phyloP scores from a whole-genome alignment of 2,329 filamentous ascomycete species.

The Fusarium redolens region DNA sequence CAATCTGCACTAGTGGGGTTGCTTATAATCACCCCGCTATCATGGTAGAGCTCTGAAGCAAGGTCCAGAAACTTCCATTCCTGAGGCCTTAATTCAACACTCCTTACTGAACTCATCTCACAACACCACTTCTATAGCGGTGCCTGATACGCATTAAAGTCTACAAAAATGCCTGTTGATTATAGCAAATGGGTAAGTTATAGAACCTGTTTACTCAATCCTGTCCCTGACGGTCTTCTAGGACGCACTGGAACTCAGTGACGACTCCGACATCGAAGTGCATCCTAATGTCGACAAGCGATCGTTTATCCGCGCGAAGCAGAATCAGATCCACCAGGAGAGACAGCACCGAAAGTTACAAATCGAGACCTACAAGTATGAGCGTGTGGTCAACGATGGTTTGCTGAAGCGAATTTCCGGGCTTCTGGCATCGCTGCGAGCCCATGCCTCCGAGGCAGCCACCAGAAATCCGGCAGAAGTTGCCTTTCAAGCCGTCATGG shows the following conservation, averaged over 20 bases:
- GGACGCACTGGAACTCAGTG: constrained; percentile 94
- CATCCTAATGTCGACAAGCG: constrained; percentile 99
- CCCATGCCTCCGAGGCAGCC: constrained; percentile 76
- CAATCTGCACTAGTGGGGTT: constrained; percentile 39
- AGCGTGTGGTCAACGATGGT: constrained; percentile 91
- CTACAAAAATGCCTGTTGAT: constrained; percentile 60
- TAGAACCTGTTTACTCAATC: not conserved
- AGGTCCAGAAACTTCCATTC: constrained; percentile 45
- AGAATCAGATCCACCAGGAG: constrained; percentile 95
- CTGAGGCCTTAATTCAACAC: not conserved
- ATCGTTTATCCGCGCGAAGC: constrained; percentile 98
- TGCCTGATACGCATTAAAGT: not conserved
- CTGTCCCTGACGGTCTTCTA: constrained; percentile 48
- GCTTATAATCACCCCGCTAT: constrained; percentile 39
- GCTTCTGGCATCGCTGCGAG: constrained; percentile 79
- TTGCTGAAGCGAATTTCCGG: constrained; percentile 85
- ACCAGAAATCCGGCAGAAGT: constrained; percentile 79
- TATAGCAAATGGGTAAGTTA: constrained; percentile 76
- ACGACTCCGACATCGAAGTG: constrained; percentile 98
- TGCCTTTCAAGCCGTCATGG: constrained; percentile 90
- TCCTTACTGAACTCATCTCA: not conserved
- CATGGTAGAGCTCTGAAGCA: constrained; percentile 38
- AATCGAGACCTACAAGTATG: constrained; percentile 93
- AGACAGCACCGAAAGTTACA: constrained; percentile 86
- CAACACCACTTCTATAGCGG: not conserved